phyloP scores from a whole-genome alignment of 208 protist genomes.

The Endotrypanum monterogeii region DNA sequence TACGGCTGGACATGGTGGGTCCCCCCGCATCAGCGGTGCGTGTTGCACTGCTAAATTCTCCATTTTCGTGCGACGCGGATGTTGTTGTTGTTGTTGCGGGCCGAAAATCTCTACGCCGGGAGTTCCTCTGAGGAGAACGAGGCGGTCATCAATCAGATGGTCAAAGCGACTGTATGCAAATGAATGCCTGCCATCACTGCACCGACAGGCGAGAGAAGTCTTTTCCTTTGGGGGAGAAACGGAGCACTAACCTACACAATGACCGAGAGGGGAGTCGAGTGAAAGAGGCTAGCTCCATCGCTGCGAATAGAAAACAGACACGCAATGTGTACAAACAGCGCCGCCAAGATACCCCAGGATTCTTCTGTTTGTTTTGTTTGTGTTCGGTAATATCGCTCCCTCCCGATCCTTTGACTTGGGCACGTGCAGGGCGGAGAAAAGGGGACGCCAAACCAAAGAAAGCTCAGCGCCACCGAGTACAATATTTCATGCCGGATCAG shows the following conservation, averaged over 20 bases:
- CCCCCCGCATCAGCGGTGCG: conserved; percentile 45
- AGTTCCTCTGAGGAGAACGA: too few relatives aligned
- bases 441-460: background rate
- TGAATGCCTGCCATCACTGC: background rate
- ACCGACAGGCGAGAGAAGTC: background rate
- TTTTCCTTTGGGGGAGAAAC: background rate
- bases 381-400: background rate
- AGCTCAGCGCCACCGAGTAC: background rate
- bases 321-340: too few relatives aligned
- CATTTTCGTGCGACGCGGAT: too few relatives aligned
- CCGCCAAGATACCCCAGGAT: too few relatives aligned
- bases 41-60: too few relatives aligned
- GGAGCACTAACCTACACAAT: background rate
- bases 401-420: conserved; percentile 3
- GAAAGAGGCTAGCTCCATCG: background rate
- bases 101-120: too few relatives aligned
- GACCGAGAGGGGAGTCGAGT: background rate
- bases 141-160: conserved; percentile 44
- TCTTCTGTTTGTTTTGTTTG: background rate
- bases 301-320: background rate
- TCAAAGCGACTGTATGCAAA: conserved; percentile 44
- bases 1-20: conserved; percentile 23
- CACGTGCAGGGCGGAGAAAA: background rate
- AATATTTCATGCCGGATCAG: background rate
- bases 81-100: too few relatives aligned